phyloP scores from a whole-genome alignment of 768 basidiomycete species.

The Phlebiopsis flavidoalba region DNA sequence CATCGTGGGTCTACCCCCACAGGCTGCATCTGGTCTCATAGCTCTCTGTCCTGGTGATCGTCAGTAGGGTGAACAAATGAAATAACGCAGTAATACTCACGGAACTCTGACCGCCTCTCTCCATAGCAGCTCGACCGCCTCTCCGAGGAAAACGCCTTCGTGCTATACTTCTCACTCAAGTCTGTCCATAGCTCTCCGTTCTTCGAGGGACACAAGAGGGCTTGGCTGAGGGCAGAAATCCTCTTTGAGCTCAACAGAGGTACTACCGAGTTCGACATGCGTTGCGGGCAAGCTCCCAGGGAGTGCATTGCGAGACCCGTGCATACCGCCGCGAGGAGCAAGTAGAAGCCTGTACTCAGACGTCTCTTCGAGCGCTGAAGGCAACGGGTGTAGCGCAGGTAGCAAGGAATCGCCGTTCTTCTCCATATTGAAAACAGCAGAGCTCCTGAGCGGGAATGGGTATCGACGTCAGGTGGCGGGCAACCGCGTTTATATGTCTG shows the following conservation, averaged over 20 bases:
- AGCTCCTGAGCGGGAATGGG: background rate
- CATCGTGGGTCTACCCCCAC: conserved; percentile 45
- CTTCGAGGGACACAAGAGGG: conserved; percentile 28
- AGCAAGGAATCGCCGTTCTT: background rate
- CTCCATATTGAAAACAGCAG: background rate
- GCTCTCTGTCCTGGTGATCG: conserved; percentile 39
- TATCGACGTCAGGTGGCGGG: background rate
- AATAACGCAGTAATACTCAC: conserved; percentile 22
- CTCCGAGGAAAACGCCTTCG: conserved; percentile 30
- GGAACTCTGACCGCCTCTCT: conserved; percentile 27
- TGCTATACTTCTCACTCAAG: conserved; percentile 26
- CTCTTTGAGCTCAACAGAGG: background rate
- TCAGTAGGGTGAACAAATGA: background rate
- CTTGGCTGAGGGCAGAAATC: conserved; percentile 32
- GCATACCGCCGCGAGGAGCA: background rate
- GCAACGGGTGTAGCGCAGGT: background rate
- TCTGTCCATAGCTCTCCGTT: conserved; percentile 29
- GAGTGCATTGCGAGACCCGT: background rate
- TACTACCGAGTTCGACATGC: background rate
- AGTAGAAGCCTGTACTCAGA: background rate
- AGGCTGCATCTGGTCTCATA: conserved; percentile 43
- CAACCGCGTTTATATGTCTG: background rate
- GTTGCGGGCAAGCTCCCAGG: background rate
- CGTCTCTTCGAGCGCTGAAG: background rate
- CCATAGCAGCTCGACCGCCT: conserved; percentile 20